Evolutionary conservation across 306 rosid species (phyloP).

Genomic region (Acacia crassicarpa): DNA sequence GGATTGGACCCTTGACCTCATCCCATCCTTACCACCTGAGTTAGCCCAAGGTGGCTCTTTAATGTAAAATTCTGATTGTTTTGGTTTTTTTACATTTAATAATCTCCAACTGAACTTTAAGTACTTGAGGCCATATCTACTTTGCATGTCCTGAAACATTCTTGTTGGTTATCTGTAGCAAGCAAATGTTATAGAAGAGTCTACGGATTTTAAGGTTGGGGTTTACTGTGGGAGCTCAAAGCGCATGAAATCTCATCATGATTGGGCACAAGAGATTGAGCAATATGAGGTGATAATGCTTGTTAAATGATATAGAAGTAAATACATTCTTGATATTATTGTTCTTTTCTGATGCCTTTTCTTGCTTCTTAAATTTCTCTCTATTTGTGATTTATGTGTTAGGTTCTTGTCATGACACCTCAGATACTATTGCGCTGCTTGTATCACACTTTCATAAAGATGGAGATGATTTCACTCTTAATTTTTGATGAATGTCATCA

Average conservation of each 20-base stretch:
- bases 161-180: conserved; percentile 54
- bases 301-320: conserved; percentile 23
- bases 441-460: conserved; percentile 74
- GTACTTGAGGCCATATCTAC: conserved; percentile 1
- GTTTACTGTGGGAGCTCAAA: conserved; percentile 64
- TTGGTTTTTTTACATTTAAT: conserved; percentile 9
- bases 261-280: conserved; percentile 72
- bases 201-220: conserved; percentile 76
- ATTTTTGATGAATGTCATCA: conserved; percentile 98
- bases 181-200: conserved; percentile 76
- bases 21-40: neutral
- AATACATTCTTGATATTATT: conserved; percentile 4
- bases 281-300: conserved; percentile 68
- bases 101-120: conserved; percentile 13
- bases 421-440: conserved; percentile 63
- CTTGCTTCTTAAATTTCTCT: conserved; percentile 23
- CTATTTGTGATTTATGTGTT: conserved; percentile 27
- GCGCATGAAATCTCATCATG: conserved; percentile 53
- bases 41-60: neutral
- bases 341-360: conserved; percentile 1
- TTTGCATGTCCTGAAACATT: conserved; percentile 23
- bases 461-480: conserved; percentile 80
- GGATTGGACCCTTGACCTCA: neutral
- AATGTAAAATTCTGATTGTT: conserved; percentile 4
- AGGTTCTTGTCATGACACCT: conserved; percentile 98